These are phyloP conservation scores for Cupressus sempervirens DNA, from an alignment of 75 land plant species.

Conservation along the genomic window DNA sequence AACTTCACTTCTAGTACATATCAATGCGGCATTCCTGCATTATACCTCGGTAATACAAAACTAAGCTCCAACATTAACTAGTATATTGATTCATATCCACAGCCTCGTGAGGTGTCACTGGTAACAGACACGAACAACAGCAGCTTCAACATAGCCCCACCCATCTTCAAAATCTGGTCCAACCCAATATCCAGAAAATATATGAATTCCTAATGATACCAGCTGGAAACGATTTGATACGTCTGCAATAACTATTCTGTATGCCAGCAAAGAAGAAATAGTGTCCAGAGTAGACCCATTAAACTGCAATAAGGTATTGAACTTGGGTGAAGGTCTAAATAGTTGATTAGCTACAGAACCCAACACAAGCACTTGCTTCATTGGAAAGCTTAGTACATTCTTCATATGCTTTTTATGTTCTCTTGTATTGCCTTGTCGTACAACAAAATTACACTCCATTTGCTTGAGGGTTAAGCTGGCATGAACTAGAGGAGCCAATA, in stretches of 20 bases:
- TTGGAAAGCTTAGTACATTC: background rate
- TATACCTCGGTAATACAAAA: background rate
- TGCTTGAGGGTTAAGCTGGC: background rate
- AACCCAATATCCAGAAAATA: constrained; percentile 45
- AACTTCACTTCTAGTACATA: background rate
- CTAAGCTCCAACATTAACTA: background rate
- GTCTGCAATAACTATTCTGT: background rate
- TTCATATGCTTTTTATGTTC: constrained; percentile 8
- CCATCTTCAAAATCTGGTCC: constrained; percentile 58
- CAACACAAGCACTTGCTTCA: background rate
- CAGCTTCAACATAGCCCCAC: constrained; percentile 53
- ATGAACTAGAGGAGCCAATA: background rate
- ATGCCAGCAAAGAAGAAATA: background rate
- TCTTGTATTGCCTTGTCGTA: background rate
- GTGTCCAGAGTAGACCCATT: background rate
- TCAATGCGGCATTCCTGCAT: background rate
- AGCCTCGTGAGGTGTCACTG: background rate
- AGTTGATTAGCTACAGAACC: background rate
- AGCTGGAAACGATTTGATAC: background rate
- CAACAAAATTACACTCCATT: background rate
- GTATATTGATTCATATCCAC: background rate
- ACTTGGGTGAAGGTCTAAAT: background rate
- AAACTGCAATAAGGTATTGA: constrained; percentile 5
- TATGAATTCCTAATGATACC: background rate
- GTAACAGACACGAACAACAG: constrained; percentile 15